Conservation (phyloP, 768 basidiomycete genomes). For the Clitopilus hobsonii region DNA sequence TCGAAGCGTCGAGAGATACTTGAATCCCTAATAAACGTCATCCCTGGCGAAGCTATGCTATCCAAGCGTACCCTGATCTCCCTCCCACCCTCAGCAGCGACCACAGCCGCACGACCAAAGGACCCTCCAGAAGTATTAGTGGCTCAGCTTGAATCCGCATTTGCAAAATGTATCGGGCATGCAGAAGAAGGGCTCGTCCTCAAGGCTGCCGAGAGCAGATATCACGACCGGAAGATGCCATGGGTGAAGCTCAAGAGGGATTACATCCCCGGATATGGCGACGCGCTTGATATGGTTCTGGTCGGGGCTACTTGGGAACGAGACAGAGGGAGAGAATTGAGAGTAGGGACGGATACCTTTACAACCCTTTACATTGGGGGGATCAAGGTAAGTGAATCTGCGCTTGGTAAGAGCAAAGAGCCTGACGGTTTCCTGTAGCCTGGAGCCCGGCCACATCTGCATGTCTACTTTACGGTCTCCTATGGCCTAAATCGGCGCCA, state of each 20-base stretch:
- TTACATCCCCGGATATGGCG: conserved; percentile 82
- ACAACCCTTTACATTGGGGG: conserved; percentile 83
- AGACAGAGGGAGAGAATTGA: conserved; percentile 67
- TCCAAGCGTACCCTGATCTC: conserved; percentile 50
- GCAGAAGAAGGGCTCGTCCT: conserved; percentile 71
- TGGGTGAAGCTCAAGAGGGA: conserved; percentile 92
- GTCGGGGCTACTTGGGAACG: conserved; percentile 80
- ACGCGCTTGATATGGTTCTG: conserved; percentile 73
- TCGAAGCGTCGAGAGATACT: conserved; percentile 53
- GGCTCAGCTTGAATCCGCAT: conserved; percentile 32
- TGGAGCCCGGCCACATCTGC: conserved; percentile 50
- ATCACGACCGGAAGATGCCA: conserved; percentile 58
- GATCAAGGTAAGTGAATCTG: conserved; percentile 21
- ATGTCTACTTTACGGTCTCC: conserved; percentile 69
- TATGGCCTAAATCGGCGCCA: conserved; percentile 68
- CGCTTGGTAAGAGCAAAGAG: neutral
- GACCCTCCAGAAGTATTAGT: conserved; percentile 11
- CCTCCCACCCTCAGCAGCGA: conserved; percentile 15
- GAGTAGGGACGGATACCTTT: conserved; percentile 48
- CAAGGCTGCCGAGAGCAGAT: conserved; percentile 65
- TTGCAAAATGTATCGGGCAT: conserved; percentile 46
- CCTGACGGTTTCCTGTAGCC: conserved; percentile 27
- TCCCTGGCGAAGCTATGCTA: conserved; percentile 62
- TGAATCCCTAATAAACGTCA: conserved; percentile 46
- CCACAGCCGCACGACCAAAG: conserved; percentile 1